Evolutionary conservation across 2,329 filamentous ascomycete genomes (phyloP), one percentile per base, ranked within the genome.

Genomic region (Cladophialophora immunda): DNA sequence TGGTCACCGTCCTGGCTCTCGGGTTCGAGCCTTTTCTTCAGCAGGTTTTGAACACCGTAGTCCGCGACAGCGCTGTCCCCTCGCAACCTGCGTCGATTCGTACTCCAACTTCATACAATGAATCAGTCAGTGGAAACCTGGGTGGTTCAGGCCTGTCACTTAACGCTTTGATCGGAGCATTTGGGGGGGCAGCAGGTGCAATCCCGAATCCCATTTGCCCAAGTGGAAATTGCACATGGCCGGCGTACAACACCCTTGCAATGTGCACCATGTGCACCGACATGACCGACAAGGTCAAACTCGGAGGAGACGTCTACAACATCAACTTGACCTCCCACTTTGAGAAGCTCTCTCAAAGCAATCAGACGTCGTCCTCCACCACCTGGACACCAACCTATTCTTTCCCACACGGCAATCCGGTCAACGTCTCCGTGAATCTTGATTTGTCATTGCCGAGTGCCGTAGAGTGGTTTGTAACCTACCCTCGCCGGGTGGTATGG

Each of bases 1-100:
- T 62, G n/a, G 50, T 73, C 5, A 70, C 65, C 27, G 38, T 73
- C 27, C 59, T 71, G n/a, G 45, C 66, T 17, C 58, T 74, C 1
- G 68, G 68, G n/a, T 73, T 74, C 32, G 72, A 74, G 34, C 70
- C 72, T 1, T 72, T 73, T 56, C 64, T 72, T 9, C 72, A 74
- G 54, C 70, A 73, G 56, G 38, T 72, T 29, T 19, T 73, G 30
- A 34, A 53, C 17, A 58, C 66, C 17, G 47, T 59, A 13, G 52
- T 64, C 11, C 61, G 61, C 9, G 56, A 64, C 19, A 54, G 53
- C 38, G 30, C 62, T 17, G 53, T 61, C 29, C 13, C 25, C 38
- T 61, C 61, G 11, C 32, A 38, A 15, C 56, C 50, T 15, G 65
- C 61, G n/a, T 64, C 61, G 9, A 67, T 67, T n/a, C 65, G 57